Evolutionary conservation across 2,329 filamentous ascomycete genomes (phyloP), one percentile per base, ranked within the genome.

Genomic region (Zymoseptoria passerinii): DNA sequence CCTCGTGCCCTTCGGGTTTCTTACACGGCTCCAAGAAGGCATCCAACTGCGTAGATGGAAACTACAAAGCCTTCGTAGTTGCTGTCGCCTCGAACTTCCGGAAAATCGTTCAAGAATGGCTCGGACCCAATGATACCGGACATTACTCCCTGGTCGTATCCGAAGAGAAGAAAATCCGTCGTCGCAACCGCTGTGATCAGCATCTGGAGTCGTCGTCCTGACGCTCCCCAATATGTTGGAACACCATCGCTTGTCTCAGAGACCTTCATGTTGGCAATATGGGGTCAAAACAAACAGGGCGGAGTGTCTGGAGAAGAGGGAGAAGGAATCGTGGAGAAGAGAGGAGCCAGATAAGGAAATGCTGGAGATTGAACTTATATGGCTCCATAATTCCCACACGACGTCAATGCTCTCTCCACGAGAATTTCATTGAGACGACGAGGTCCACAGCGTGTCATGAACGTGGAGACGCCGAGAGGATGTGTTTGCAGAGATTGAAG

Each of bases 31-130:
- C 76, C 76, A 13, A 74, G 64, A 1, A 78, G 65, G 57, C 75
- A 78, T 19, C 79, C 79, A 35, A 81, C 71, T 59, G 80, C 78
- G 68, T 81, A 81, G 61, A 79, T 80, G 16, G 79, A 73, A 0
- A 77, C 78, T 23, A 81, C 77, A 55, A 76, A 78, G 51, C 77
- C 78, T 65, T 77, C 76, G 67, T 78, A 74, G n/a, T 48, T 78
- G 9, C 74, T 69, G 63, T 80, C 68, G 57, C 70, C 58, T 18
- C 70, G 61, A 2, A 72, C 74, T 58, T 76, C 69, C 0, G 74
- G 75, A 54, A 77, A 76, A 13, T 67, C 68, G 0, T 49, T 20
- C 40, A 64, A 56, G 63, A 76, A 76, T 20, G 67, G 65, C 19
- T 66, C 66, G 28, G 72, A 69, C 20, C 71, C 71, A 57, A 76